Percentiles rank a stretch among this genome's conserved stretches.
Evolutionary conservation across 345 rosid genomes (phyloP).

Genomic region (Acer negundo): DNA sequence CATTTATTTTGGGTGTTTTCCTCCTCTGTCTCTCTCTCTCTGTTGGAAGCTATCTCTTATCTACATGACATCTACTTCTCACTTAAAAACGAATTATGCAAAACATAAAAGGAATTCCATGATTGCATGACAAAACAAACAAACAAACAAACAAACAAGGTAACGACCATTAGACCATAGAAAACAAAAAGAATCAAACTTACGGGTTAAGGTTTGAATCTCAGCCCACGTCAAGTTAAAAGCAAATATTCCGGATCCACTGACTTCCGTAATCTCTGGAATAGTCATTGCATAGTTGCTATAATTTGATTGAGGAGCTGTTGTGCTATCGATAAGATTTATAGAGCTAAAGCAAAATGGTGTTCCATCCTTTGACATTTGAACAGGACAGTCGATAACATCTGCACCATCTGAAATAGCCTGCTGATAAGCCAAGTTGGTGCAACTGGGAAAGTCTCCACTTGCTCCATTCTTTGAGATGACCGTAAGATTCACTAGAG

Average conservation of each 20-base stretch:
- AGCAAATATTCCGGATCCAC: too few species aligned
- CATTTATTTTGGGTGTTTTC: background rate
- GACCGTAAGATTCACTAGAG: slow-evolving; percentile 48
- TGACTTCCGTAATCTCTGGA: too few species aligned
- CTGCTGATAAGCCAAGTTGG: slow-evolving; percentile 67
- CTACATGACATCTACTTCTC: background rate
- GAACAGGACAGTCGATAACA: slow-evolving; percentile 82
- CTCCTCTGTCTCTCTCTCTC: background rate
- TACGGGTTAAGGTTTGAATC: too few species aligned
- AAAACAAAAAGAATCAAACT: too few species aligned
- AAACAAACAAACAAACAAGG: too few species aligned
- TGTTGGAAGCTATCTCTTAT: background rate
- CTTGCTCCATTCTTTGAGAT: slow-evolving; percentile 88
- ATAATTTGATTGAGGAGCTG: slow-evolving; percentile 43
- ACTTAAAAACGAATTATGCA: background rate
- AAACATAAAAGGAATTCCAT: too few species aligned
- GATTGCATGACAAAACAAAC: too few species aligned
- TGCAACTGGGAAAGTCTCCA: slow-evolving; percentile 88
- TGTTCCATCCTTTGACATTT: slow-evolving; percentile 69
- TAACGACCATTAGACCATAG: too few species aligned
- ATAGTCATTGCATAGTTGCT: too few species aligned
- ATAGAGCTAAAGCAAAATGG: slow-evolving; percentile 68
- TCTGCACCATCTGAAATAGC: slow-evolving; percentile 79
- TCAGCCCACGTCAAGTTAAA: too few species aligned
- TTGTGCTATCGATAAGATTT: slow-evolving; percentile 59